Evolutionary conservation across 225 moss, liverwort and hornwort genomes (phyloP).

Genomic region (Marchantia paleacea): DNA sequence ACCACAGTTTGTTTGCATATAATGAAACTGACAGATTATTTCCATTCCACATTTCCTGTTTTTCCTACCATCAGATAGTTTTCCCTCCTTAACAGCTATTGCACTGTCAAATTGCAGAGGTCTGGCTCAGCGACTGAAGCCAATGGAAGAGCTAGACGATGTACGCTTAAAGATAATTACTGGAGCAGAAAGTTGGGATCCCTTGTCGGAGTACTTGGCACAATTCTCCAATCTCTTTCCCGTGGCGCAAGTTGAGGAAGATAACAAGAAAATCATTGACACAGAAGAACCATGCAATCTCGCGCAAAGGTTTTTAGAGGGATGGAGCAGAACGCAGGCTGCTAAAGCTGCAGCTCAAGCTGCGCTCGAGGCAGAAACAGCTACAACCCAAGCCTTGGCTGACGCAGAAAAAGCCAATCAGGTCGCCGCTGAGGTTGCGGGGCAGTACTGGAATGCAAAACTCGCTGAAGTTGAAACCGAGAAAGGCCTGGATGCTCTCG

Average conservation of each 20-base stretch:
- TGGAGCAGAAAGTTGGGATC: slow-evolving; percentile 46
- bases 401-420: slow-evolving; percentile 46
- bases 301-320: slow-evolving; percentile 48
- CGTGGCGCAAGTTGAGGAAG: slow-evolving; percentile 46
- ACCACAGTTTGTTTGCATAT: neutral
- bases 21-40: neutral
- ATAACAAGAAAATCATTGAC: slow-evolving; percentile 48
- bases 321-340: slow-evolving; percentile 46
- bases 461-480: slow-evolving; percentile 48
- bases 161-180: slow-evolving; percentile 36
- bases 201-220: slow-evolving; percentile 40
- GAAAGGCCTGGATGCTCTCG: slow-evolving; percentile 40
- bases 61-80: neutral
- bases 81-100: neutral
- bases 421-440: slow-evolving; percentile 44
- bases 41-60: neutral
- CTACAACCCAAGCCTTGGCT: slow-evolving; percentile 29
- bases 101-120: slow-evolving; percentile 40
- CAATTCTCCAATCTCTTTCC: slow-evolving; percentile 48
- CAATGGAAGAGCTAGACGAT: slow-evolving; percentile 43
- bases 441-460: slow-evolving; percentile 53
- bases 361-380: slow-evolving; percentile 33
- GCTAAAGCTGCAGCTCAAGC: slow-evolving; percentile 31
- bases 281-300: slow-evolving; percentile 44
- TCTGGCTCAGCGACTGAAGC: slow-evolving; percentile 58